phyloP scores from a whole-genome alignment of 139 green algal genomes.

The Coccomyxa sp. region DNA sequence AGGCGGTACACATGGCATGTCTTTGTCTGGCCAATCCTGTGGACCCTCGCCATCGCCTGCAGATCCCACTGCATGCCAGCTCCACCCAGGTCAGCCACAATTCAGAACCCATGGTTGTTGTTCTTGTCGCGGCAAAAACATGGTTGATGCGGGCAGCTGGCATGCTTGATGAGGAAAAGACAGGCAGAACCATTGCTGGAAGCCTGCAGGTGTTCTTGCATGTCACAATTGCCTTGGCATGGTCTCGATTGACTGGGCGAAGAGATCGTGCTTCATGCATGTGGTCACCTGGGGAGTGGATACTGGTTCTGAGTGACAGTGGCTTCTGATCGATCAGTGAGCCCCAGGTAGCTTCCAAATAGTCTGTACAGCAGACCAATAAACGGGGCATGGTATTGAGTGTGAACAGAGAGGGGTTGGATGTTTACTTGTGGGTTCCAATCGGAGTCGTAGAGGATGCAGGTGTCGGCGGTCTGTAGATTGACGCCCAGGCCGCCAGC shows the following conservation, averaged over 20 bases:
- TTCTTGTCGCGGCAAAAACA: not conserved
- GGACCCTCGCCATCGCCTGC: conserved; percentile 33
- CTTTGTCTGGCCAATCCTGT: conserved; percentile 50
- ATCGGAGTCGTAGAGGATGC: conserved; percentile 49
- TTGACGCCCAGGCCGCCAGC: conserved; percentile 59
- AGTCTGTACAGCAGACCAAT: too few species aligned
- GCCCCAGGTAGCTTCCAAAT: too few species aligned
- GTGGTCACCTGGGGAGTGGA: too few species aligned
- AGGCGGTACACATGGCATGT: conserved; percentile 62
- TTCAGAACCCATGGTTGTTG: not conserved
- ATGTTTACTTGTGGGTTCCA: conserved; percentile 12
- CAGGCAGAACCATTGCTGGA: too few species aligned
- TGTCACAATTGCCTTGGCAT: too few species aligned
- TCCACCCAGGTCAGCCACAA: not conserved
- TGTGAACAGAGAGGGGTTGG: not conserved
- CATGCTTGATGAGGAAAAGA: not conserved
- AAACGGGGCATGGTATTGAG: too few species aligned
- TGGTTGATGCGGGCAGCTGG: not conserved
- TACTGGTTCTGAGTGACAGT: too few species aligned
- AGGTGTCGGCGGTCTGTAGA: conserved; percentile 54
- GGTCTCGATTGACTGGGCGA: too few species aligned
- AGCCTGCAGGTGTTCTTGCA: too few species aligned
- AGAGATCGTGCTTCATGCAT: too few species aligned
- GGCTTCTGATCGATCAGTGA: too few species aligned
- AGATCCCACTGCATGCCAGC: not conserved